A percentile compares a stretch with the other conserved stretches of the same genome.
These are phyloP conservation scores for Boletus huronensis DNA, from an alignment of 768 basidiomycete genomes.

Conservation along the genomic window DNA sequence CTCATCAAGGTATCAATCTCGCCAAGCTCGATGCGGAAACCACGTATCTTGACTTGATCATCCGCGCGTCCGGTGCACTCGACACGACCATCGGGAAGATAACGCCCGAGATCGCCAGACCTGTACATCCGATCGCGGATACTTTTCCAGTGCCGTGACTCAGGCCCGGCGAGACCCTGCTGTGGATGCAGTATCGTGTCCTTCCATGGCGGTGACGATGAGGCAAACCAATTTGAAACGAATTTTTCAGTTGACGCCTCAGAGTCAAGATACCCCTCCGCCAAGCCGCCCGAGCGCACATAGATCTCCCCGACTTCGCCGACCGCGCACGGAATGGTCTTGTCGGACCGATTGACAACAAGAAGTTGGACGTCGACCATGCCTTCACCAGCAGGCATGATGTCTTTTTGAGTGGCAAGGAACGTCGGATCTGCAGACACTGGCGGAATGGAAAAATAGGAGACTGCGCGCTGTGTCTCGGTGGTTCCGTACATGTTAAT, in stretches of 20 bases:
- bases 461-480: constrained; percentile 98
- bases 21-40: constrained; percentile 96
- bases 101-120: constrained; percentile 94
- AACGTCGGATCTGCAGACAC: constrained; percentile 83
- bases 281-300: constrained; percentile 91
- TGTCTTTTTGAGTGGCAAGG: constrained; percentile 91
- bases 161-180: constrained; percentile 56
- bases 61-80: constrained; percentile 98
- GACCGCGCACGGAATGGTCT: constrained; percentile 81
- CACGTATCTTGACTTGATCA: constrained; percentile 98
- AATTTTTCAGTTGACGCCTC: constrained; percentile 89
- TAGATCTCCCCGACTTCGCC: constrained; percentile 99
- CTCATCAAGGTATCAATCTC: constrained; percentile 97
- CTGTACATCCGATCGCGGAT: constrained; percentile 97
- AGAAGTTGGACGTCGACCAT: constrained; percentile 98
- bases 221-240: constrained; percentile 88
- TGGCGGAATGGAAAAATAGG: constrained; percentile 90
- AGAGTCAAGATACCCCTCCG: constrained; percentile 89
- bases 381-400: constrained; percentile 95
- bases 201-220: constrained; percentile 42
- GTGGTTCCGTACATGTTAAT: constrained; percentile 99
- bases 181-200: constrained; percentile 73
- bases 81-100: constrained; percentile 86
- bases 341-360: constrained; percentile 89
- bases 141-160: constrained; percentile 87